A percentile compares a stretch with the other conserved stretches of the same genome.
Conservation (phyloP, 805 yeast species). For the Brettanomyces nanus region DNA sequence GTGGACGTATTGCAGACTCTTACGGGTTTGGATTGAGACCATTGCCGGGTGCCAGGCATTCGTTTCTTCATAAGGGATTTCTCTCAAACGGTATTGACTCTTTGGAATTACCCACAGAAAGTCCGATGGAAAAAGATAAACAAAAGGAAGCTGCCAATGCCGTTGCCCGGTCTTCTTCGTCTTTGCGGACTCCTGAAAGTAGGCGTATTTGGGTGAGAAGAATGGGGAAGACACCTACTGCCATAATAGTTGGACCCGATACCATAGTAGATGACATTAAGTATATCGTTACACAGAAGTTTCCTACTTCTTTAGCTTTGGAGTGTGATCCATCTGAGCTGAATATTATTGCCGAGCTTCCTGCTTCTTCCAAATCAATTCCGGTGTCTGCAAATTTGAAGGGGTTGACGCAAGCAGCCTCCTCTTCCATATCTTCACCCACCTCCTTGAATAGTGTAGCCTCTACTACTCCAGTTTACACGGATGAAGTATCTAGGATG, state of each 20-base stretch:
- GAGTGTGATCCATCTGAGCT: conserved; percentile 61
- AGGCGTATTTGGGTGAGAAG: conserved; percentile 54
- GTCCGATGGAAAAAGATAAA: not conserved
- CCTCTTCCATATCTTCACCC: not conserved
- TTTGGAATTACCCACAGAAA: no score
- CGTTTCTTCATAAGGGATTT: not conserved
- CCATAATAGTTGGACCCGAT: conserved; percentile 48
- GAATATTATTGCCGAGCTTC: not conserved
- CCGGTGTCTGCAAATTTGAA: no score
- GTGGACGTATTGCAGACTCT: not conserved
- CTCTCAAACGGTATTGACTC: not conserved
- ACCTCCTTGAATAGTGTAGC: not conserved
- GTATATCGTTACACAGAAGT: conserved; percentile 49
- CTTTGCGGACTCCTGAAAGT: no score
- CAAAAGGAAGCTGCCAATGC: not conserved
- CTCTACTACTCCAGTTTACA: conserved; percentile 3
- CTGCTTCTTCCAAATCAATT: conserved; percentile 1
- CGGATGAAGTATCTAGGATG: not conserved
- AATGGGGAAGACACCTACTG: conserved; percentile 53
- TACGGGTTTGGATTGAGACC: not conserved
- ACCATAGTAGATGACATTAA: conserved; percentile 84
- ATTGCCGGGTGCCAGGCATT: not conserved
- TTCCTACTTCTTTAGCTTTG: conserved; percentile 57
- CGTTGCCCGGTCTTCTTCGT: no score
- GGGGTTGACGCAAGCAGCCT: not conserved